These are phyloP conservation scores for Polychytrium aggregatum DNA, from an alignment of 192 early-diverging fungal species.

Conservation along the genomic window DNA sequence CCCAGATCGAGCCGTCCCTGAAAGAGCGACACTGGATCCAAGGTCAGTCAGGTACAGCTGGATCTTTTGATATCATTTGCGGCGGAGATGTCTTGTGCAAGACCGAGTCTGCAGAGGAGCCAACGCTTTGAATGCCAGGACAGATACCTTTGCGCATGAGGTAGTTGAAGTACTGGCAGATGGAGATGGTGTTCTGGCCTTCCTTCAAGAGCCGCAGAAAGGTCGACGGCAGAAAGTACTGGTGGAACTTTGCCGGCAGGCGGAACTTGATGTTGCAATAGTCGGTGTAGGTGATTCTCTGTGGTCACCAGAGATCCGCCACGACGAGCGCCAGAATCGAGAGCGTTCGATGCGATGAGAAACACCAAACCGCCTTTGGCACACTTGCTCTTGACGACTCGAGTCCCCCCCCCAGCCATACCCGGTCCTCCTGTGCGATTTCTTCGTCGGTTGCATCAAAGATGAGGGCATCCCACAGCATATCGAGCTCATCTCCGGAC, in stretches of 20 bases:
- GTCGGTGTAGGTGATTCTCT: constrained; percentile 20
- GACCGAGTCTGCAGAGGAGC: too few species aligned
- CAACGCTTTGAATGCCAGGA: background rate
- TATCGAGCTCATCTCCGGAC: constrained; percentile 26
- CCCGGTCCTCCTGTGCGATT: constrained; percentile 9
- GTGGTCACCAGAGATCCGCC: background rate
- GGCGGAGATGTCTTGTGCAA: background rate
- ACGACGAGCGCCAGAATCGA: background rate
- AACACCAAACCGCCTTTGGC: background rate
- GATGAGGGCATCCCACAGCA: constrained; percentile 23
- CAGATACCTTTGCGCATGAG: constrained; percentile 31
- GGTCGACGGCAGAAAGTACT: constrained; percentile 20
- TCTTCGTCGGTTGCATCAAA: constrained; percentile 8
- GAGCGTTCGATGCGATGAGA: background rate
- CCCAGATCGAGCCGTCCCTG: constrained; percentile 32
- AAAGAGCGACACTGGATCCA: constrained; percentile 26
- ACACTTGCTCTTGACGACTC: background rate
- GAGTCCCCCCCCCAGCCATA: background rate
- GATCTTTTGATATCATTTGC: background rate
- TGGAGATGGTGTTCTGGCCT: constrained; percentile 14
- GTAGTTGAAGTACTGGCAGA: constrained; percentile 30
- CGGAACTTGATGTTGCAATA: constrained; percentile 6
- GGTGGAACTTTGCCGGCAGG: constrained; percentile 19
- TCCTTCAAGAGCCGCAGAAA: constrained; percentile 26
- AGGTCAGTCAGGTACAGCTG: background rate